phyloP scores from a whole-genome alignment of 345 rosid genomes.

The Citrus reticulata region DNA sequence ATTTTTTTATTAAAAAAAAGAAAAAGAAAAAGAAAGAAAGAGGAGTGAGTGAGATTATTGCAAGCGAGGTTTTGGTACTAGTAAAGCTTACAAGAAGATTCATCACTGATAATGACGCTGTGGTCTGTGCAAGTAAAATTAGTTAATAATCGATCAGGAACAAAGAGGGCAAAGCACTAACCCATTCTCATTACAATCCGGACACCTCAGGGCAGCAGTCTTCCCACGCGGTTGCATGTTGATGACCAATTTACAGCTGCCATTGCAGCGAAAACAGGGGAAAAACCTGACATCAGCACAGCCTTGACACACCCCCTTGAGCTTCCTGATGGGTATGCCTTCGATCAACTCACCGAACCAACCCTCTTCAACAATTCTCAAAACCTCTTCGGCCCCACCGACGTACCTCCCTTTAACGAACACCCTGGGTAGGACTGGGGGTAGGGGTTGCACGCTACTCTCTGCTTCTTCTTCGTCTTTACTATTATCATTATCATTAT shows the following conservation, averaged over 20 bases:
- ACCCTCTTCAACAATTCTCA: conserved; percentile 64
- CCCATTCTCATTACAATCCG: conserved; percentile 88
- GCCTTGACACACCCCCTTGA: conserved; percentile 46
- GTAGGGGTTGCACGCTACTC: background rate
- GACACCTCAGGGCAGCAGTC: conserved; percentile 48
- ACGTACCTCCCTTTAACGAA: conserved; percentile 73
- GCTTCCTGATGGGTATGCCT: conserved; percentile 47
- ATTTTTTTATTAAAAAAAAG: too few relatives aligned
- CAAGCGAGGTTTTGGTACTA: too few relatives aligned
- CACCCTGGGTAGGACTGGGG: conserved; percentile 53
- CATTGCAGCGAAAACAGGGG: conserved; percentile 73
- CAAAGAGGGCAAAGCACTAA: conserved; percentile 81
- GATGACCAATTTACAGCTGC: conserved; percentile 61
- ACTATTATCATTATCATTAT: conserved; percentile 5
- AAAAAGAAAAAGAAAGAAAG: too few relatives aligned
- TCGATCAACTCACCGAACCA: conserved; percentile 47
- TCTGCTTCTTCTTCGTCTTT: conserved; percentile 27
- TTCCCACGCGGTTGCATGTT: conserved; percentile 22
- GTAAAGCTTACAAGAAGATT: too few relatives aligned
- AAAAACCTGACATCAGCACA: conserved; percentile 73
- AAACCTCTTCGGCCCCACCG: conserved; percentile 87
- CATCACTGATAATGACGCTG: too few relatives aligned
- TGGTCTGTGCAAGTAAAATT: too few relatives aligned
- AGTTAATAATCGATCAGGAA: background rate
- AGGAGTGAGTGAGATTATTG: too few relatives aligned